phyloP scores from a whole-genome alignment of 805 yeast genomes.

The Yarrowia deformans region DNA sequence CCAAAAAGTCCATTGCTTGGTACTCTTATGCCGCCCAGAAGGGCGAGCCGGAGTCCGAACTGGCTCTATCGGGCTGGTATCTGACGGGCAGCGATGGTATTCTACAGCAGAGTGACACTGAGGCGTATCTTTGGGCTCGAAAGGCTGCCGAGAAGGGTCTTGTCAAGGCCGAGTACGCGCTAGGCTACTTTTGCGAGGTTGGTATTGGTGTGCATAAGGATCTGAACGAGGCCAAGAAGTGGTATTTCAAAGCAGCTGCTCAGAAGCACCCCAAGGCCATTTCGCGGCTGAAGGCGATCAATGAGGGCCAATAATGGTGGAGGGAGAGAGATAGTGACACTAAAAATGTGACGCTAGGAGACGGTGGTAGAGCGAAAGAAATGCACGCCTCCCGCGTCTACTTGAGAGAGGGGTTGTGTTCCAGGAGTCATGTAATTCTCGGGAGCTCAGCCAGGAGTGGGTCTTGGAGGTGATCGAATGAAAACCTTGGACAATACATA shows the following conservation, averaged over 20 bases:
- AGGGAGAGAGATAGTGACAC: neutral
- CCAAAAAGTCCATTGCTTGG: constrained; percentile 73
- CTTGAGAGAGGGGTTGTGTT: neutral
- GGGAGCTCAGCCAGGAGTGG: neutral
- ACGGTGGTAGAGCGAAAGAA: neutral
- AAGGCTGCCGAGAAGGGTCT: constrained; percentile 71
- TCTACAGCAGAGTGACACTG: constrained; percentile 64
- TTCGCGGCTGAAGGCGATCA: constrained; percentile 47
- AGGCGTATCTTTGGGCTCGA: constrained; percentile 80
- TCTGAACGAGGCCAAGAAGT: constrained; percentile 58
- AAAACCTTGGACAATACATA: neutral
- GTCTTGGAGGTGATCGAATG: no score
- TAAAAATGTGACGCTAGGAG: no score
- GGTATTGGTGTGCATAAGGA: constrained; percentile 70
- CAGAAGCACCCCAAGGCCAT: constrained; percentile 68
- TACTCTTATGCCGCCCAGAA: constrained; percentile 70
- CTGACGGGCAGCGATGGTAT: constrained; percentile 72
- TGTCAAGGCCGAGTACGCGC: constrained; percentile 72
- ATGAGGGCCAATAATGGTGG: neutral
- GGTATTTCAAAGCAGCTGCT: constrained; percentile 68
- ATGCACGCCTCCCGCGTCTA: neutral
- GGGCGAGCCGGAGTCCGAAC: constrained; percentile 71
- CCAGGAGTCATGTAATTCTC: constrained; percentile 9
- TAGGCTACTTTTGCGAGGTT: constrained; percentile 72
- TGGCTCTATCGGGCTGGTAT: constrained; percentile 82